phyloP scores from a whole-genome alignment of 768 basidiomycete species.

The Grammothele lineata region DNA sequence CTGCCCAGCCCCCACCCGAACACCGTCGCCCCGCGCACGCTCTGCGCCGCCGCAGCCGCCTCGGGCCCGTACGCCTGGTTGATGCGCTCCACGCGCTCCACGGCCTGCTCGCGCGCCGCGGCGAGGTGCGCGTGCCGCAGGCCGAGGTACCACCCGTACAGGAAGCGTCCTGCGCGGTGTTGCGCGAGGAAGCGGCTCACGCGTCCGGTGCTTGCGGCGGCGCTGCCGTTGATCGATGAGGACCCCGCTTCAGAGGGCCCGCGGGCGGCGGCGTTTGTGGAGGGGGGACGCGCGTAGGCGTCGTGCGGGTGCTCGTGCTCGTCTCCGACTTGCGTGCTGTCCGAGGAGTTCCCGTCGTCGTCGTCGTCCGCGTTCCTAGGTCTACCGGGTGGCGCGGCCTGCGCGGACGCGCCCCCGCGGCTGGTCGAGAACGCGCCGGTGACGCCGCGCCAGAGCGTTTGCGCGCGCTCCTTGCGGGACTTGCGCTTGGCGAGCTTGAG shows the following conservation, averaged over 20 bases:
- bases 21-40: constrained; percentile 25
- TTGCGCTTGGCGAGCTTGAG: constrained; percentile 44
- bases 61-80: constrained; percentile 51
- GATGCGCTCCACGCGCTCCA: constrained; percentile 61
- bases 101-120: constrained; percentile 68
- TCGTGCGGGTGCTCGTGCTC: not conserved
- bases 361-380: not conserved
- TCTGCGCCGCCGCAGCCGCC: constrained; percentile 12
- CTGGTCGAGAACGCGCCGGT: constrained; percentile 39
- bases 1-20: constrained; percentile 74
- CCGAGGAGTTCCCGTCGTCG: constrained; percentile 9
- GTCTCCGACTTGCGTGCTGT: not conserved
- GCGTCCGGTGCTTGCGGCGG: constrained; percentile 1
- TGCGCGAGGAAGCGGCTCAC: constrained; percentile 10
- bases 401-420: not conserved
- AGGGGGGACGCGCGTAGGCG: not conserved
- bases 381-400: too few species aligned
- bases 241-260: not conserved
- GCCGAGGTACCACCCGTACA: constrained; percentile 53
- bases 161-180: constrained; percentile 19
- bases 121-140: constrained; percentile 67
- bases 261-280: constrained; percentile 5
- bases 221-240: not conserved
- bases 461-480: constrained; percentile 49
- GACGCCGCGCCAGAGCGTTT: constrained; percentile 55